Evolutionary conservation across 2,329 filamentous ascomycete species (phyloP).

Genomic region (Colletotrichum brevisporum): DNA sequence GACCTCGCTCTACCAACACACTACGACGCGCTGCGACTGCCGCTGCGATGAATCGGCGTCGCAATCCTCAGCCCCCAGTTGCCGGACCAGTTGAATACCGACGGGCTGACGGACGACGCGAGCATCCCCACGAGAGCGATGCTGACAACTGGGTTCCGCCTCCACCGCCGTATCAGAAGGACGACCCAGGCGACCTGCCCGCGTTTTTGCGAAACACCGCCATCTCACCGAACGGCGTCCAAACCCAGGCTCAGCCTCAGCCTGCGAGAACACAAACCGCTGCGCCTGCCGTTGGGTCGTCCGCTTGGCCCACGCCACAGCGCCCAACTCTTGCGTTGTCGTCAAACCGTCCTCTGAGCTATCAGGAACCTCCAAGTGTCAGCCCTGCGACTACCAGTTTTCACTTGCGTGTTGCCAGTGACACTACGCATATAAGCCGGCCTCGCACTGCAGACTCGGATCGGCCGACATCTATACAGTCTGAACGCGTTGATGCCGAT

Average conservation of each 20-base stretch:
- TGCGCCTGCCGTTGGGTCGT: slow-evolving; percentile 32
- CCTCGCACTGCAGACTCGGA: slow-evolving; percentile 34
- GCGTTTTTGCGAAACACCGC: slow-evolving; percentile 67
- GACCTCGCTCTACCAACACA: slow-evolving; percentile 78
- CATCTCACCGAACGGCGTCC: slow-evolving; percentile 52
- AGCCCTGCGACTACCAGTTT: slow-evolving; percentile 14
- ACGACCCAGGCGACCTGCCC: slow-evolving; percentile 70
- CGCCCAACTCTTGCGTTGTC: slow-evolving; percentile 18
- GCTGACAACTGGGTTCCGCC: slow-evolving; percentile 91
- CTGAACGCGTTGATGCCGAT: slow-evolving; percentile 47
- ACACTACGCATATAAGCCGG: slow-evolving; percentile 31
- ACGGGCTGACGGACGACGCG: slow-evolving; percentile 77
- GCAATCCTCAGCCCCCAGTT: slow-evolving; percentile 71
- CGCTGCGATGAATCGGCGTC: slow-evolving; percentile 79
- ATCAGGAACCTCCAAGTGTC: slow-evolving; percentile 24
- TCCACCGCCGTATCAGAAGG: slow-evolving; percentile 83
- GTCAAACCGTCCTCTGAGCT: slow-evolving; percentile 38
- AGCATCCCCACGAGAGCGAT: slow-evolving; percentile 88
- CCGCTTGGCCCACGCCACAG: slow-evolving; percentile 37
- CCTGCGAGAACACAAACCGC: slow-evolving; percentile 44
- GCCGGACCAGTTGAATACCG: slow-evolving; percentile 73
- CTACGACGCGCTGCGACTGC: slow-evolving; percentile 81
- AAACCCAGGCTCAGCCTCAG: slow-evolving; percentile 45
- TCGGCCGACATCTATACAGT: slow-evolving; percentile 30
- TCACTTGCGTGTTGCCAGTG: slow-evolving; percentile 38